These are phyloP conservation scores for Fusarium sacchari DNA, from an alignment of 2,329 filamentous ascomycete genomes.

Conservation along the genomic window DNA sequence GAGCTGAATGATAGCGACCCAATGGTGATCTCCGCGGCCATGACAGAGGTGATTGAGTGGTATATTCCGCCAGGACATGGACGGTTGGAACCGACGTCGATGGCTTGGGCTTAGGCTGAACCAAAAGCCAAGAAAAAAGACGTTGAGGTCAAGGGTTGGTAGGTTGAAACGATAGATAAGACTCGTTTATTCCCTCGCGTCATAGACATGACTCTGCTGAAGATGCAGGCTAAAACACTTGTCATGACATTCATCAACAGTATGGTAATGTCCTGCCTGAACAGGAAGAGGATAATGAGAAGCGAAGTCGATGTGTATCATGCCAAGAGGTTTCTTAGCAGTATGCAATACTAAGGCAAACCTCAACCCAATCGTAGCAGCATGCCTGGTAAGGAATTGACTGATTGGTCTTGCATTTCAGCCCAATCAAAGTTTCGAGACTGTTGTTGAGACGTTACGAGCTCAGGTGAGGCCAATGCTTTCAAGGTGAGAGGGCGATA, in stretches of 20 bases:
- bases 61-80: not conserved
- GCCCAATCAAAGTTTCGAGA: slow-evolving; percentile 27
- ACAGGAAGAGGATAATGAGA: slow-evolving; percentile 2
- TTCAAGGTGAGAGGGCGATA: slow-evolving; percentile 7
- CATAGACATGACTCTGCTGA: slow-evolving; percentile 23
- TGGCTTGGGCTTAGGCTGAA: slow-evolving; percentile 5
- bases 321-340: slow-evolving; percentile 27
- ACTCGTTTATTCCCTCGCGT: slow-evolving; percentile 24
- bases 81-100: slow-evolving; percentile 16
- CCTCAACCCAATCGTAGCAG: slow-evolving; percentile 30
- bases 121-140: slow-evolving; percentile 3
- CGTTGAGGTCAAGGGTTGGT: slow-evolving; percentile 1
- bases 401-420: slow-evolving; percentile 23
- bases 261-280: slow-evolving; percentile 3
- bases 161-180: slow-evolving; percentile 21
- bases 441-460: slow-evolving; percentile 37
- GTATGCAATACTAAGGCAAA: slow-evolving; percentile 31
- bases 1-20: slow-evolving; percentile 4
- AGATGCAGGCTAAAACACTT: not conserved
- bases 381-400: slow-evolving; percentile 26
- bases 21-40: slow-evolving; percentile 22
- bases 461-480: slow-evolving; percentile 25
- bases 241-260: slow-evolving; percentile 8
- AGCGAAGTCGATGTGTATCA: slow-evolving; percentile 13
- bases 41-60: not conserved